Evolutionary conservation across 495 filamentous ascomycete species (phyloP), one percentile per base, ranked within the genome.

Genomic region (Jackrogersella multiformis): DNA sequence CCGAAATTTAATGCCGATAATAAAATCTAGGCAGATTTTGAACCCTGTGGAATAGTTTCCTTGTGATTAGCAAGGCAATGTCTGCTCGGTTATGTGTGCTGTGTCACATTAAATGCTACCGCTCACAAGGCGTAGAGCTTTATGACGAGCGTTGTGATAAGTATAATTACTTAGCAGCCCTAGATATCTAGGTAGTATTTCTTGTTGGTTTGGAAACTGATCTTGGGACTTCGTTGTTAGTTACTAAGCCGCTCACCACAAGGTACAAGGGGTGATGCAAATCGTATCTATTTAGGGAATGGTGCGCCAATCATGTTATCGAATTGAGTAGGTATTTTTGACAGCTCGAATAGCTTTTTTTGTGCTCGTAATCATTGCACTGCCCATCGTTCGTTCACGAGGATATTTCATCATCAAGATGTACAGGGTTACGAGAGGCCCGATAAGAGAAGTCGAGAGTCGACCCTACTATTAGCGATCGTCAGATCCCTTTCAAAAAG

Each of bases 371-470:
- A 35, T 30, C 36, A 45, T 53, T 57, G 42, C 54, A 59, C 46
- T 13, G 46, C 38, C 48, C 42, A 18, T 35, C 35, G 32, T 28
- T 53, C 32, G 1, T 42, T 36, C 9, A 15, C 35, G 52, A 23
- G 59, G 59, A 16, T 42, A 16, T 32, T 20, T 39, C 18, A 12
- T 34, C 15, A 12, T 41, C 23, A 23, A 36, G 26, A 16, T 28
- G 4, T 35, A 34, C 23, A 49, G 34, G 45, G 21, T 26, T 20
- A 51, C 9, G 34, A 51, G 12, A 52, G 44, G 49, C 55, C 45
- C 24, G 41, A 58, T 28, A n/a, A 44, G 36, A 49, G 32, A 41
- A 60, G 30, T 23, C n/a, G 28, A n/a, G n/a, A n/a, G n/a, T n/a
- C n/a, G n/a, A n/a, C n/a, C n/a, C n/a, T n/a, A 8, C 26, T 16